Base-by-base conservation (phyloP, 371 early-diverging fungal species). In the Cokeromyces recurvatus region DNA sequence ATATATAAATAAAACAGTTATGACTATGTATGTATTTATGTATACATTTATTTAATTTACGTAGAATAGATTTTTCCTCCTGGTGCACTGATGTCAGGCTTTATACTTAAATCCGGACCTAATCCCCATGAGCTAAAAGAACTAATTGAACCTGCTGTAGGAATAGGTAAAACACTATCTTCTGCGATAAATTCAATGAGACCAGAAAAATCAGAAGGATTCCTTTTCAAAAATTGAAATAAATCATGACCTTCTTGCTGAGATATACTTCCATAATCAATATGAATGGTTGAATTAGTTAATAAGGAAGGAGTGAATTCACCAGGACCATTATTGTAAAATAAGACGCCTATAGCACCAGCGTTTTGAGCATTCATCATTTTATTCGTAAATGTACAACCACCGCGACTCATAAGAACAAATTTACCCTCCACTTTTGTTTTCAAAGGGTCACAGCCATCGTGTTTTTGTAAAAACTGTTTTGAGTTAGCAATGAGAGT, bases 31-130 rank as follows among this genome's bases (percentile, higher is more conserved):
- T n/a, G n/a, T 11, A n/a, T 16, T 29, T n/a, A 15, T 31, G 1
- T 1, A 21, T 17, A 5, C 8, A 19, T 39, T 23, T n/a, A n/a
- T n/a, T n/a, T n/a, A 24, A 45, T 59, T 46, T 69, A 81, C 42
- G 86, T 84, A 17, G 87, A 86, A 54, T 80, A 84, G 20, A 89
- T 87, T 41, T 79, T 69, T 6, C 85, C 87, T 25, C 89, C 89
- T 2, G 88, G 87, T 7, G 83, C 86, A 32, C 76, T 70, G 4
- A 87, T 37, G 41, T 87, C 87, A 7, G 89, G 90, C 38, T 86
- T 83, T 43, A 86, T 34, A 17, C 86, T 80, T 15, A 90, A 62
- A 51, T 83, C 79, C 11, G 82, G 79, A 4, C 78, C 82, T 0
- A 84, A 71, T 19, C 90, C 90, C 82, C 81, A 87, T 14, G 89